Evolutionary conservation across 2,329 filamentous ascomycete species (phyloP), one percentile per base, ranked within the genome.

Genomic region (Ceratocystis cubensis): DNA sequence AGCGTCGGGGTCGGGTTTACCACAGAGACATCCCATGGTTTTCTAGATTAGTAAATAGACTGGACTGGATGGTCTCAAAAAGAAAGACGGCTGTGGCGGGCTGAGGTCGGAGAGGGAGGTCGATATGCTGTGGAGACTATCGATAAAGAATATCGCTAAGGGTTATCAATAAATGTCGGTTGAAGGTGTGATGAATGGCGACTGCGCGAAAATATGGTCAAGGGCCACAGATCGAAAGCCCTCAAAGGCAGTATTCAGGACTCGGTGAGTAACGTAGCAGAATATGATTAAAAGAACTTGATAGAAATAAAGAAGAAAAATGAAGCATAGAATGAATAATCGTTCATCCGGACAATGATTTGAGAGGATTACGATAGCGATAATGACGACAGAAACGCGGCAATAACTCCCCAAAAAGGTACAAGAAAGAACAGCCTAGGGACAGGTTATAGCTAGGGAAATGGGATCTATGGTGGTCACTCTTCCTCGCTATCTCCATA

Each of bases 1-100:
- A 75, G 84, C 80, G 71, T 88, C 85, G 69, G 83, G 77, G 41
- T 84, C 78, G 67, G 80, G 81, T 75, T 90, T 91, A 74, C 90
- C 89, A 79, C 89, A 96, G 76, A 91, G 82, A 75, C 91, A 93
- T 68, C 92, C 92, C 92, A 96, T 96, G 70, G 68, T 75, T 68
- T 25, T 17, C 17, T 50, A 25, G 64, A 20, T 62, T 45, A 37
- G 25, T 2, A 30, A 48, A 61, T 61, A 41, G 37, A 41, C 37
- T 13, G 37, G 10, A 1, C 37, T 41, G 3, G 10, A 41, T 41
- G 3, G 37, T 41, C 37, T 41, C 13, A 13, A 41, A 10, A 53
- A 20, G 48, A 7, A 22, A 22, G 48, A n/a, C n/a, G n/a, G 48
- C 0, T 53, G n/a, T n/a, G 10, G 48, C 0, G n/a, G 7, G 7